Percentiles rank a stretch among this genome's conserved stretches.
phyloP scores from a whole-genome alignment of 2,329 filamentous ascomycete species.

The Fonsecaea multimorphosa region DNA sequence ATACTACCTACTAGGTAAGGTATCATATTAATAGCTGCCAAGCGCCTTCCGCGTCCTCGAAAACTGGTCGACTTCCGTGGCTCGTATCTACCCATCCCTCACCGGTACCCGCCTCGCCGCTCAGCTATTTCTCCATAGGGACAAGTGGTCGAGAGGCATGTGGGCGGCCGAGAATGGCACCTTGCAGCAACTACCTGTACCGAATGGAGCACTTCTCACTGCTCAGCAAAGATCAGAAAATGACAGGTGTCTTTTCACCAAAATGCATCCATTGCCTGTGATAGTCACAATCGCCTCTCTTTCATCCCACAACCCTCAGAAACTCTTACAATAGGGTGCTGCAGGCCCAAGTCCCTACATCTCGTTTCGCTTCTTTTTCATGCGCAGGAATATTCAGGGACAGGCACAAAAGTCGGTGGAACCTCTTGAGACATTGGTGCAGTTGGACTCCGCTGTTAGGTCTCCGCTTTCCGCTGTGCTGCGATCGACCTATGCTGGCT shows the following conservation, averaged over 20 bases:
- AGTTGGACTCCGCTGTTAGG: slow-evolving; percentile 13
- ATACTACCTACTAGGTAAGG: no score
- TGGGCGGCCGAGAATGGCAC: slow-evolving; percentile 7
- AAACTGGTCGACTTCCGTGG: not conserved
- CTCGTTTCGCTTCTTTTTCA: not conserved
- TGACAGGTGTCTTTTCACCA: slow-evolving; percentile 10
- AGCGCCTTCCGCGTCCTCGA: not conserved
- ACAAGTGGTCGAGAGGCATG: slow-evolving; percentile 10
- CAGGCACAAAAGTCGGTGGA: slow-evolving; percentile 15
- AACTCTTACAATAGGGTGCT: no score
- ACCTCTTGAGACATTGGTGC: slow-evolving; percentile 20
- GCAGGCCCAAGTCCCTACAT: not conserved
- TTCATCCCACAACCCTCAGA: not conserved
- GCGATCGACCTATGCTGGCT: not conserved
- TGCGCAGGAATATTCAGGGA: not conserved
- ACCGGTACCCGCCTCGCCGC: not conserved
- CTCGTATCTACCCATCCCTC: not conserved
- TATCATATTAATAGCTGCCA: not conserved
- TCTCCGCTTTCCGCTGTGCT: slow-evolving; percentile 10
- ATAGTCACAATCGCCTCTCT: not conserved
- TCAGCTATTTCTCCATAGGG: not conserved
- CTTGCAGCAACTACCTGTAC: slow-evolving; percentile 1
- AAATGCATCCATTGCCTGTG: not conserved
- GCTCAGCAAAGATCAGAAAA: not conserved
- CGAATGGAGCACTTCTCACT: no score